Conservation (phyloP, 106 monocot species). For the Allium cepa region DNA sequence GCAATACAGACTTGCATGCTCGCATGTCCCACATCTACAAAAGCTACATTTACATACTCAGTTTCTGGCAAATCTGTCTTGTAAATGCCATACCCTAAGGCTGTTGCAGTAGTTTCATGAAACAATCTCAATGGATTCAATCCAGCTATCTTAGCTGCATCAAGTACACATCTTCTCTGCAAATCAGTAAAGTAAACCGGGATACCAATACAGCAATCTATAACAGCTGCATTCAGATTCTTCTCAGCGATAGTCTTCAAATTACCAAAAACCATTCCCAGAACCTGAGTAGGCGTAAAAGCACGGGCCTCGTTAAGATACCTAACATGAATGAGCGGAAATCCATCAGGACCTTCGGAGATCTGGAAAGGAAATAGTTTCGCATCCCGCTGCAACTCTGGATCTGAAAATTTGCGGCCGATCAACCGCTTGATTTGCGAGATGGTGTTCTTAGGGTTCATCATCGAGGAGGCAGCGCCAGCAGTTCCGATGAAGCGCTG, state of each 20-base stretch:
- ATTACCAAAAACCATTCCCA: constrained; percentile 72
- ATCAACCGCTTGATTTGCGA: constrained; percentile 83
- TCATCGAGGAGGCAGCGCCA: constrained; percentile 58
- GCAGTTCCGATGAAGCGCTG: constrained; percentile 80
- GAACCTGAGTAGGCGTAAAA: constrained; percentile 73
- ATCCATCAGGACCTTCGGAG: constrained; percentile 69
- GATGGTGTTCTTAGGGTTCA: constrained; percentile 75
- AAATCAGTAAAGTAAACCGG: constrained; percentile 83
- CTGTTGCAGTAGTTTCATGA: constrained; percentile 77
- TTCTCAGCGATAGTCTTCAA: constrained; percentile 74
- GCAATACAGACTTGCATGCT: constrained; percentile 82
- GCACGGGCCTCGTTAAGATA: constrained; percentile 61
- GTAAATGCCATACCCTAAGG: constrained; percentile 73
- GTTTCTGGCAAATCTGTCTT: constrained; percentile 64
- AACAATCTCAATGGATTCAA: constrained; percentile 66
- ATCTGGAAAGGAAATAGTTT: constrained; percentile 46
- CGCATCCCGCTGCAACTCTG: constrained; percentile 52
- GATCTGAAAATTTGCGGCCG: constrained; percentile 65
- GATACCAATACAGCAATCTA: constrained; percentile 85
- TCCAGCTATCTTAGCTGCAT: constrained; percentile 78
- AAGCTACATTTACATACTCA: constrained; percentile 56
- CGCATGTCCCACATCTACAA: constrained; percentile 79
- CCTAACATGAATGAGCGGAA: constrained; percentile 49
- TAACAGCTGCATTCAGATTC: constrained; percentile 54
- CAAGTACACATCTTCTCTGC: constrained; percentile 62